Evolutionary conservation across 139 green algal species (phyloP).

Genomic region (Tetraselmis chui): DNA sequence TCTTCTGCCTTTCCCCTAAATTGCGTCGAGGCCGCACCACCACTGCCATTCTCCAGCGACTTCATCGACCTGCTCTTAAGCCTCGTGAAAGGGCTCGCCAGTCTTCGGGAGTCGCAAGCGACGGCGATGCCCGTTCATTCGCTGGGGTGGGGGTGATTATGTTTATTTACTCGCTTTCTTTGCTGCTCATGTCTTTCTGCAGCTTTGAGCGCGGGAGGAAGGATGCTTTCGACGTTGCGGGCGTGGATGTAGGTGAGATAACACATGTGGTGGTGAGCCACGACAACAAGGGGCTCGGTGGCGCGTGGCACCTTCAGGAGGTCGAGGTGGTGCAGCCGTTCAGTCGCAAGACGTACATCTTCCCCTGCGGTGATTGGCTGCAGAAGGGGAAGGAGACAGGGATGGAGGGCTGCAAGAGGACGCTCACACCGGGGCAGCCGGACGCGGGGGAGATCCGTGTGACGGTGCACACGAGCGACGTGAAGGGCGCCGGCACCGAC

Average conservation of each 20-base stretch:
- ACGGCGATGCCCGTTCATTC: too few species aligned
- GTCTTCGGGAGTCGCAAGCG: too few species aligned
- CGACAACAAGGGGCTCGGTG: constrained; percentile 17
- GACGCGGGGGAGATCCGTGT: neutral
- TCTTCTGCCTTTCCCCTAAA: too few species aligned
- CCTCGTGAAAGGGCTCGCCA: too few species aligned
- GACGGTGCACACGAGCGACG: neutral
- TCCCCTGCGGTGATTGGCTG: constrained; percentile 47
- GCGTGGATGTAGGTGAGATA: neutral
- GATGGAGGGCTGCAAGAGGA: constrained; percentile 30
- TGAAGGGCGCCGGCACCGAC: neutral
- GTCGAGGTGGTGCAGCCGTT: neutral
- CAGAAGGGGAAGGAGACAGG: constrained; percentile 20
- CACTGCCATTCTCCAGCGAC: too few species aligned
- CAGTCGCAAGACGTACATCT: constrained; percentile 25
- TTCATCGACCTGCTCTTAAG: too few species aligned
- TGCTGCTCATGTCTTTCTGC: neutral
- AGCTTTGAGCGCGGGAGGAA: constrained; percentile 46
- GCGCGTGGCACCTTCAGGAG: constrained; percentile 4
- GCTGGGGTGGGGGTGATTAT: too few species aligned
- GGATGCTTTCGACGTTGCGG: constrained; percentile 45
- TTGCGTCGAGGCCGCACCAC: too few species aligned
- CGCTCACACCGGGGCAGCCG: constrained; percentile 17
- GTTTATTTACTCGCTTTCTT: too few species aligned
- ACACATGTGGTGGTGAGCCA: constrained; percentile 22